Base-by-base conservation (phyloP, 2,329 filamentous ascomycete species). In the Cercospora zeina region DNA sequence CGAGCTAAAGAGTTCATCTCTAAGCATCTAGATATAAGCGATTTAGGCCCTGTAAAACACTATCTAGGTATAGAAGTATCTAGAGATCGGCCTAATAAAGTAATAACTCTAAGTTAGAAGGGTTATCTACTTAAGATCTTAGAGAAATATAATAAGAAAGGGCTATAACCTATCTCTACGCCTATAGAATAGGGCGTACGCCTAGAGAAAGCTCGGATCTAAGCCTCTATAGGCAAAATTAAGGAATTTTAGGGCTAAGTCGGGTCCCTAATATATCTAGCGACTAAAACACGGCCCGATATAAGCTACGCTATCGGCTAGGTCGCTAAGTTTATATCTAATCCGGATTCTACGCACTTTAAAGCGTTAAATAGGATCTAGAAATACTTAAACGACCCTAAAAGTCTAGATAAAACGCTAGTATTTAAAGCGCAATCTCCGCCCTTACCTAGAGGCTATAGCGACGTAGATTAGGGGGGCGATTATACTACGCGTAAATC, bases 351-450 rank as follows among this genome's bases (percentile, higher is more conserved):
- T 47, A 60, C 24, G 10, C 21, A 60, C 9, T 60, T 54, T 55
- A 60, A 54, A 54, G 58, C 50, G 4, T 27, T 62, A 27, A 45
- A 62, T 62, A 62, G 54, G 54, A 51, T 58, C 24, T 62, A 27
- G 54, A 62, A 58, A 58, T 62, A 62, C 6, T 19, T 62, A 58
- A 62, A 62, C 39, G 37, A 58, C 33, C 34, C 57, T 51, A 34
- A 34, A 4, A 5, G 8, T 34, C 8, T 34, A 33, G 33, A 53
- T 39, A 34, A n/a, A 34, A 13, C 36, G 31, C 31, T 34, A 34
- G 31, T 34, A 34, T 34, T 5, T 50, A 34, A 4, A 10, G 31
- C 36, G 16, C 31, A 34, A 34, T 34, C 8, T 34, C 4, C 31
- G 8, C 31, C 31, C 31, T 8, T 34, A 34, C 8, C 8, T 5